Evolutionary conservation across 331 rosid species (phyloP).

Genomic region (Saraca asoca): DNA sequence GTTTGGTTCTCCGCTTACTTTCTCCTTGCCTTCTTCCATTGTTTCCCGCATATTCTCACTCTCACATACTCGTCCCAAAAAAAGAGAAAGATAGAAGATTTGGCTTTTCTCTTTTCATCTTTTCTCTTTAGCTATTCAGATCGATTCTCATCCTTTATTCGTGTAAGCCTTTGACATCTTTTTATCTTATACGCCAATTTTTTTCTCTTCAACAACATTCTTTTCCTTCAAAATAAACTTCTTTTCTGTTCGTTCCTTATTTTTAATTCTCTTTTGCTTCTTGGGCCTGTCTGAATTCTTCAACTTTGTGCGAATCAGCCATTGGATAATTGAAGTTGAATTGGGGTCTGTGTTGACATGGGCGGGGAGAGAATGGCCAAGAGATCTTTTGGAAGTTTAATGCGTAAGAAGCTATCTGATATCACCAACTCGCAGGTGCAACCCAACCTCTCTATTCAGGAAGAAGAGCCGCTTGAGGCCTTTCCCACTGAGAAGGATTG

Average conservation of each 20-base stretch:
- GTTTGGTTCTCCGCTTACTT: conserved; percentile 1
- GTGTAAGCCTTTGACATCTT: background rate
- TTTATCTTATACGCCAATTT: conserved; percentile 3
- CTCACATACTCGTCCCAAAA: background rate
- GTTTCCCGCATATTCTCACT: background rate
- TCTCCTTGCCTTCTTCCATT: background rate
- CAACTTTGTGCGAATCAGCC: background rate
- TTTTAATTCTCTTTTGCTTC: background rate
- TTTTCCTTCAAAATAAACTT: background rate
- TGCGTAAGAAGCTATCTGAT: conserved; percentile 81
- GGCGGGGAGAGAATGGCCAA: conserved; percentile 53
- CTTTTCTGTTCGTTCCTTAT: background rate
- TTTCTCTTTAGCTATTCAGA: conserved; percentile 10
- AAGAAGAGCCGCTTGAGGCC: conserved; percentile 36
- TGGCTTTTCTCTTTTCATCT: background rate
- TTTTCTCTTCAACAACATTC: conserved; percentile 3
- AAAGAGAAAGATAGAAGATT: background rate
- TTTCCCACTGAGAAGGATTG: conserved; percentile 30
- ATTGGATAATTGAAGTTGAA: background rate
- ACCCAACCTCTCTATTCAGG: conserved; percentile 30
- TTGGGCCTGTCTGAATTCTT: conserved; percentile 24
- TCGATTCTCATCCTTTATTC: conserved; percentile 14
- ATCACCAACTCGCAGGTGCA: conserved; percentile 60
- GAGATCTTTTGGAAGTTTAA: conserved; percentile 58
- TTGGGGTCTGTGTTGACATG: conserved; percentile 28